These are phyloP conservation scores for Climacium dendroides DNA, from an alignment of 225 moss, liverwort and hornwort genomes.

Conservation along the genomic window DNA sequence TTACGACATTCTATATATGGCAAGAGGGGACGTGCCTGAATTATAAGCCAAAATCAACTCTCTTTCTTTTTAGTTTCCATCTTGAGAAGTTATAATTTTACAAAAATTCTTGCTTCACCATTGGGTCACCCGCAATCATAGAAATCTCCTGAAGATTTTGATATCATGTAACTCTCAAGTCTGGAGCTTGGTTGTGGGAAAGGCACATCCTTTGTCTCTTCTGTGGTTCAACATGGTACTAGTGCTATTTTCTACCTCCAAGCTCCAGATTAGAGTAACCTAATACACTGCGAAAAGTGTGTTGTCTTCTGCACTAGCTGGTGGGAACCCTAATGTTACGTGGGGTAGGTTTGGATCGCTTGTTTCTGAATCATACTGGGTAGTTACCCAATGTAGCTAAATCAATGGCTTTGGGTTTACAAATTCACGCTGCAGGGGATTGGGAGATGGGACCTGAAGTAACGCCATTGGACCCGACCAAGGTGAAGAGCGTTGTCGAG, in stretches of 20 bases:
- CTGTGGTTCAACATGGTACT: background rate
- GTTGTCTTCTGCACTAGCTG: background rate
- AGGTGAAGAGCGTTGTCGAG: conserved; percentile 46
- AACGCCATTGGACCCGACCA: conserved; percentile 54
- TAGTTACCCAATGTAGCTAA: background rate
- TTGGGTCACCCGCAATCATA: background rate
- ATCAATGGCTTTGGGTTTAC: background rate
- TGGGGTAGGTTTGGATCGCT: background rate
- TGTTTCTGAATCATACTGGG: background rate
- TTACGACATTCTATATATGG: background rate
- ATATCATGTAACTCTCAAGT: background rate
- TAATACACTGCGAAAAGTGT: background rate
- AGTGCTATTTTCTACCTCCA: background rate
- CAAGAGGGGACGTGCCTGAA: background rate
- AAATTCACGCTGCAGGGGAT: conserved; percentile 40
- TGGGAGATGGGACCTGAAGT: conserved; percentile 62
- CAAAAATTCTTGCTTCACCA: background rate
- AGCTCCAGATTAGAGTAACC: background rate
- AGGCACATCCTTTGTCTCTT: background rate
- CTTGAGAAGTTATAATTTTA: too few species aligned
- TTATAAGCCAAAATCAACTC: background rate
- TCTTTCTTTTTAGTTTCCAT: background rate
- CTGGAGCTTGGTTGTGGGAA: background rate
- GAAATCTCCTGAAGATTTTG: background rate
- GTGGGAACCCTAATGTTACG: background rate